Base-by-base conservation (phyloP, 768 basidiomycete species). In the Artomyces pyxidatus region DNA sequence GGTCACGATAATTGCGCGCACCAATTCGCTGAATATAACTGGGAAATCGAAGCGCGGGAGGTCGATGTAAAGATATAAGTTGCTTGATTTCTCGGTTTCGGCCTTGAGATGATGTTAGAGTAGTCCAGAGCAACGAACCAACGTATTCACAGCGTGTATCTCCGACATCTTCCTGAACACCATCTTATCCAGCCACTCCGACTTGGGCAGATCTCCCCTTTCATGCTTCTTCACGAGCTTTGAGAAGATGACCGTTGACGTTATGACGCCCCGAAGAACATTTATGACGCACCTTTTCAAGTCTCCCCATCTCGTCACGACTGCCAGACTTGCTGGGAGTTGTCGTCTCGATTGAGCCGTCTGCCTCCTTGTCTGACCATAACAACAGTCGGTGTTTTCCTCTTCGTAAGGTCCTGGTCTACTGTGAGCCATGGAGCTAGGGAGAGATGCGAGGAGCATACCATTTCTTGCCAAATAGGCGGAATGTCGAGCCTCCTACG, bases 31-130 rank as follows among this genome's bases (percentile, higher is more conserved):
- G 64, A 88, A 99, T 47, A 98, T 84, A 17, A 99, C 86, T 0
- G 96, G 96, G 62, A 97, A 97, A 62, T 98, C 95, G 61, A 98
- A 99, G 29, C 91, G 80, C 1, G 94, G 96, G 22, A 98, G 64
- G 68, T 98, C 96, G 38, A 98, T 83, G 65, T 98, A 98, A 10
- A 98, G 76, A 64, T 89, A 98, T n/a, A 98, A 72, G 58, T 91
- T 88, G 50, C 93, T 83, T 1, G 93, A 95, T 64, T 92, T 94
- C 55, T 83, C 83, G 0, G 91, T 82, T 66, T 96, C 94, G 6
- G 83, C 83, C 91, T 97, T 54, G 0, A 23, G 32, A 17, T 5
- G 4, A 27, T 21, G 6, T n/a, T n/a, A 27, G 26, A 16, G 49
- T 27, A 47, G 40, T 16, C 23, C 49, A 45, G 16, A 32, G 37